Base-by-base conservation (phyloP, 1,284 basidiomycete species). In the Microbotryum saponariae region DNA sequence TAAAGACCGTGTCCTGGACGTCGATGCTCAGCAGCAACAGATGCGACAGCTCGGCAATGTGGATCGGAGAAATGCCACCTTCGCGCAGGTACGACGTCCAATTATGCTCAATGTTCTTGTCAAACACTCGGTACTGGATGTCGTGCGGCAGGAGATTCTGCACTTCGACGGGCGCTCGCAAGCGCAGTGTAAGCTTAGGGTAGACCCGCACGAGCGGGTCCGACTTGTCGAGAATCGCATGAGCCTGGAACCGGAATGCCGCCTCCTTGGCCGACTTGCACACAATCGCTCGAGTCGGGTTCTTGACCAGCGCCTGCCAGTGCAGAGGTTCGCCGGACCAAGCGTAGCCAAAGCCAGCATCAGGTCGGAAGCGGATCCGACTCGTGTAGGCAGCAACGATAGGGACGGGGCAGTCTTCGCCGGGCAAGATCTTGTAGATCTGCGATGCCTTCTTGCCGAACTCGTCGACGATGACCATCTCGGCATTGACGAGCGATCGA, bases 91-190 rank as follows among this genome's bases (percentile, higher is more conserved):
- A 98, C 73, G 90, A 94, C 70, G 85, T 85, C 71, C 79, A 81
- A 68, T 81, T 82, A 73, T 94, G 88, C 91, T 87, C 2, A 88
- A 87, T 60, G 66, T 97, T 85, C 78, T 94, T 97, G 80, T 98
- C 93, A 71, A 93, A 97, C 58, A 98, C 72, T 37, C 91, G 84
- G 78, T 97, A 99, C 73, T 93, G 88, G 60, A 99, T 78, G 73
- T 98, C 92, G 77, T 89, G 97, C 1, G 97, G 97, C 51, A 99
- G 78, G 27, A 98, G 78, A 73, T 99, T 99, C 78, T 99, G 96
- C 12, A 99, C 79, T 73, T 99, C 96, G 45, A 98, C 82, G 0
- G 96, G 96, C 10, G 96, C 91, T n/a, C 92, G 86, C 58, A 99
- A 82, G 59, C 85, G 85, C 48, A 99, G 79, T 54, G 83, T 86